Evolutionary conservation across 176 grass and related monocot species (phyloP), one percentile per base, ranked within the genome.

Genomic region (Oropetium thomaeum): DNA sequence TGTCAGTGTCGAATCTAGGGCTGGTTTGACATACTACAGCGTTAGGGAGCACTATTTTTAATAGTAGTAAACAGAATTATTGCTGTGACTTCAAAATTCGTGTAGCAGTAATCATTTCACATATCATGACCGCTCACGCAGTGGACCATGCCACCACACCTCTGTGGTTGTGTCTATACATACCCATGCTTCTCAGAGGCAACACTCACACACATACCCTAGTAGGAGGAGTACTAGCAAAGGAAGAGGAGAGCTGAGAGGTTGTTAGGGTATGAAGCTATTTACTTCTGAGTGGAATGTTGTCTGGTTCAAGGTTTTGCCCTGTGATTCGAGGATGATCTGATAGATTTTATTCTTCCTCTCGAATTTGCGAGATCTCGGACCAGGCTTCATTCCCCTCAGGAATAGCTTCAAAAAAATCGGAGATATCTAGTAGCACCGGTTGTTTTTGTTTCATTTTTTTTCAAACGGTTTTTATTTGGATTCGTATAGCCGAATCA

Each of bases 371-470:
- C 0, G 1, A 11, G 75, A 92, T 92, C 95, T 98, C 95, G 95
- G 95, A 98, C 95, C 95, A 98, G 95, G 95, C 95, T 94, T 98
- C 95, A 98, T 98, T 98, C 95, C 95, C 91, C 95, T 81, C 79
- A 90, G 81, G 60, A 48, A 83, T 83, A 89, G 89, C 83, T 92
- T 98, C 86, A 89, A 83, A 38, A 27, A 51, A 19, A 32, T 43
- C 4, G n/a, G n/a, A n/a, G n/a, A 57, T 74, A 81, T 67, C n/a
- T 35, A 63, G 6, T n/a, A n/a, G n/a, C n/a, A n/a, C n/a, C 2
- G 7, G 2, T 16, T 67, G 67, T n/a, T 55, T 10, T n/a, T n/a
- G n/a, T n/a, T n/a, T n/a, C n/a, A 13, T 37, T 63, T 4, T 48
- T 49, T 59, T 37, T 22, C 16, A 54, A 43, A 62, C 67, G 55